These are phyloP conservation scores for Austroboletus rostrupii DNA, from an alignment of 1,284 basidiomycete species.

Conservation along the genomic window DNA sequence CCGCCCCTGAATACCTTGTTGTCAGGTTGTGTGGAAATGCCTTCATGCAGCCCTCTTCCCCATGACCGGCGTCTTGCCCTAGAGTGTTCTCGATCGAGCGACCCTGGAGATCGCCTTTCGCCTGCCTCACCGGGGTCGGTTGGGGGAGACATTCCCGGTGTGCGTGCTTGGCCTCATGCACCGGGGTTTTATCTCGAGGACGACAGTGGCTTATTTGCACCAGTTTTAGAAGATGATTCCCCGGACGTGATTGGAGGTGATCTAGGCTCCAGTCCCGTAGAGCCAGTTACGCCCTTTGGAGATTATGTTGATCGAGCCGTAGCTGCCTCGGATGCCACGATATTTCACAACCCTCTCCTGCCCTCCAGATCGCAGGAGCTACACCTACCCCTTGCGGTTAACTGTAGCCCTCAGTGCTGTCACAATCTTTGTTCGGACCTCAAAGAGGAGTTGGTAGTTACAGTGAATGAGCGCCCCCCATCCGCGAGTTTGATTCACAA, in stretches of 20 bases:
- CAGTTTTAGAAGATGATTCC: slow-evolving; percentile 63
- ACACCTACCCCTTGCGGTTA: slow-evolving; percentile 17
- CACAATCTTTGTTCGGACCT: slow-evolving; percentile 12
- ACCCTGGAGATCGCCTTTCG: slow-evolving; percentile 25
- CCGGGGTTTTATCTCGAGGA: slow-evolving; percentile 22
- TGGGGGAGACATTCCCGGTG: slow-evolving; percentile 1
- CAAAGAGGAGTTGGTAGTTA: slow-evolving; percentile 16
- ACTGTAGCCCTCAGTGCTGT: slow-evolving; percentile 19
- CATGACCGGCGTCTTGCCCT: slow-evolving; percentile 42
- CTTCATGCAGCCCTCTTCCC: slow-evolving; percentile 1
- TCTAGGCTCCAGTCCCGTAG: slow-evolving; percentile 60
- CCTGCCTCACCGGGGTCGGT: slow-evolving; percentile 12
- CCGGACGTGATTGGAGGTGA: slow-evolving; percentile 52
- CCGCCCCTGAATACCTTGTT: slow-evolving; percentile 57
- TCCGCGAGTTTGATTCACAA: slow-evolving; percentile 58
- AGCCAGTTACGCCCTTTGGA: slow-evolving; percentile 69
- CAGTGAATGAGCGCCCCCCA: slow-evolving; percentile 33
- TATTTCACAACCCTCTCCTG: slow-evolving; percentile 19
- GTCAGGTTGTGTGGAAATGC: slow-evolving; percentile 20
- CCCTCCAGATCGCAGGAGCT: slow-evolving; percentile 20
- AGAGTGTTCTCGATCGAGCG: slow-evolving; percentile 15
- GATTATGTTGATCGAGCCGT: slow-evolving; percentile 71
- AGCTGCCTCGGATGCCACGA: slow-evolving; percentile 35
- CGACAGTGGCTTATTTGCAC: slow-evolving; percentile 53
- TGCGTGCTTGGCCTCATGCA: slow-evolving; percentile 19